Evolutionary conservation across 768 basidiomycete genomes (phyloP).

Genomic region (Macrocybe gigantea): DNA sequence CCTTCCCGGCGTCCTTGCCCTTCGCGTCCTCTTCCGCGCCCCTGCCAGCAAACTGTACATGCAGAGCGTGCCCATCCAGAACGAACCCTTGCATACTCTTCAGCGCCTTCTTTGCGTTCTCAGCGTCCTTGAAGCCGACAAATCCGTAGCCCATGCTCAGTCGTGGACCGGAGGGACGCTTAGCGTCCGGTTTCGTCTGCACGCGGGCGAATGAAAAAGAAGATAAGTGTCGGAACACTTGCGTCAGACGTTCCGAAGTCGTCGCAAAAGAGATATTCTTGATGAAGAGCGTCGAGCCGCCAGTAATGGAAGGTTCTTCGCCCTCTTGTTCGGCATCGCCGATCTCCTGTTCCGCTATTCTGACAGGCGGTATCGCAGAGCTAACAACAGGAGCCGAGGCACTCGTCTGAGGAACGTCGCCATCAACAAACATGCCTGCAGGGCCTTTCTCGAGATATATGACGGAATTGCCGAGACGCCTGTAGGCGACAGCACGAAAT

Average conservation of each 20-base stretch:
- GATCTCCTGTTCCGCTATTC: slow-evolving; percentile 36
- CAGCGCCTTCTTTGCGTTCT: slow-evolving; percentile 68
- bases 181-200: slow-evolving; percentile 87
- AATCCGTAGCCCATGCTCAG: slow-evolving; percentile 98
- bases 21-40: slow-evolving; percentile 49
- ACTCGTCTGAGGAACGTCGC: slow-evolving; percentile 17
- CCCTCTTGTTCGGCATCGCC: slow-evolving; percentile 25
- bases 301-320: slow-evolving; percentile 39
- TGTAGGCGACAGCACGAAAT: slow-evolving; percentile 80
- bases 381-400: slow-evolving; percentile 3
- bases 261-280: slow-evolving; percentile 97
- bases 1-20: slow-evolving; percentile 51
- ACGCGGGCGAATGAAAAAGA: slow-evolving; percentile 84
- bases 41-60: slow-evolving; percentile 83
- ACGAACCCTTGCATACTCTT: slow-evolving; percentile 76
- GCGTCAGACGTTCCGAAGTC: slow-evolving; percentile 62
- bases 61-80: slow-evolving; percentile 81
- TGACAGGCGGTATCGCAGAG: slow-evolving; percentile 22
- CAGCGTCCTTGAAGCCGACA: slow-evolving; percentile 76
- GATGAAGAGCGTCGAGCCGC: slow-evolving; percentile 83
- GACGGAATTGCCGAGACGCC: slow-evolving; percentile 82
- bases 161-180: slow-evolving; percentile 48
- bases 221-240: slow-evolving; percentile 69
- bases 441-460: slow-evolving; percentile 94
- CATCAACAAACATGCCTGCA: slow-evolving; percentile 68